Evolutionary conservation across 169 alveolate species (phyloP).

Genomic region (Cryptosporidium parvum): DNA sequence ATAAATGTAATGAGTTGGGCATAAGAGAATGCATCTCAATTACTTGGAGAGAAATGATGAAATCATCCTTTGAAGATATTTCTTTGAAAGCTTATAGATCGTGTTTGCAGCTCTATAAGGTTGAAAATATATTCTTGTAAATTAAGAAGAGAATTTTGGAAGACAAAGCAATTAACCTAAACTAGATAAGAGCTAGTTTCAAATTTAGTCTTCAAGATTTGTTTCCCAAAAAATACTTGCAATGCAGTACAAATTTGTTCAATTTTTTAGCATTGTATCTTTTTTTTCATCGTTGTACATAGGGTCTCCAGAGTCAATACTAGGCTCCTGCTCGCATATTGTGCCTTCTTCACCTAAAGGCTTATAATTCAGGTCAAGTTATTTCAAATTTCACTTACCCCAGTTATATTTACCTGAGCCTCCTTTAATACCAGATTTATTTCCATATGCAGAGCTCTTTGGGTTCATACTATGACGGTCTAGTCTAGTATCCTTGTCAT

Average conservation of each 20-base stretch:
- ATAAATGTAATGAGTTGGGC: constrained; percentile 28
- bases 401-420: constrained; percentile 68
- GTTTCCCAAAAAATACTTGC: not conserved
- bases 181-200: not conserved
- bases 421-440: constrained; percentile 66
- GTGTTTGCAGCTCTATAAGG: constrained; percentile 8
- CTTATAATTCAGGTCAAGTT: not conserved
- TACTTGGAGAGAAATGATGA: constrained; percentile 59
- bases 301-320: constrained; percentile 38
- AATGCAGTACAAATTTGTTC: not conserved
- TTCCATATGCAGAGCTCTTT: constrained; percentile 66
- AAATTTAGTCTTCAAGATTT: not conserved
- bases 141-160: not conserved
- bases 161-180: constrained; percentile 1
- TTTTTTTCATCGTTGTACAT: constrained; percentile 55
- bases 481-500: constrained; percentile 49
- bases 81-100: constrained; percentile 7
- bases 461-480: constrained; percentile 74
- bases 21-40: constrained; percentile 30
- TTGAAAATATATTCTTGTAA: constrained; percentile 13
- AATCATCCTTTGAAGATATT: not conserved
- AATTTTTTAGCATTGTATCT: not conserved
- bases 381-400: constrained; percentile 38
- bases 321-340: not conserved
- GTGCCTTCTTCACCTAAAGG: constrained; percentile 29